Evolutionary conservation across 78 protist species (phyloP).

Genomic region (Dictyostelium purpureum): DNA sequence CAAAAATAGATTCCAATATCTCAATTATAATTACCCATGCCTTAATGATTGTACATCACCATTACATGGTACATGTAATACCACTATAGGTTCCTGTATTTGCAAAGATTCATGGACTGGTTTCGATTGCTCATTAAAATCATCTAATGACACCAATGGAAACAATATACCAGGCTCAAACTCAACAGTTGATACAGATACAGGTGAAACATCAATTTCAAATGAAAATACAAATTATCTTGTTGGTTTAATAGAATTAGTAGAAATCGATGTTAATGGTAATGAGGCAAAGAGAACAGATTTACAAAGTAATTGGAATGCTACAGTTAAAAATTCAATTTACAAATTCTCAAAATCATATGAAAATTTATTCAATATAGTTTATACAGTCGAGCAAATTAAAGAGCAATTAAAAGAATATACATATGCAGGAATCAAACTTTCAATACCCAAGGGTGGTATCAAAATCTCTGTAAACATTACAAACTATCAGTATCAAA

Average conservation of each 20-base stretch:
- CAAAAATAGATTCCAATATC: too few species aligned
- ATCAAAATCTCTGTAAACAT: neutral
- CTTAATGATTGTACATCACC: neutral
- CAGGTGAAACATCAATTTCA: too few species aligned
- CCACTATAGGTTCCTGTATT: neutral
- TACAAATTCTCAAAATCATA: neutral
- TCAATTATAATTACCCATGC: neutral
- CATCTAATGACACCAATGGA: too few species aligned
- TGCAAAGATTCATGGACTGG: neutral
- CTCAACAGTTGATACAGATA: too few species aligned
- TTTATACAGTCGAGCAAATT: neutral
- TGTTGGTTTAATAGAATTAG: too few species aligned
- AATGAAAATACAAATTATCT: too few species aligned
- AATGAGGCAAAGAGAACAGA: neutral
- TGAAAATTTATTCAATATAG: neutral
- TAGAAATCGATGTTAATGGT: too few species aligned
- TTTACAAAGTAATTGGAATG: neutral
- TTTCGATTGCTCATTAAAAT: neutral
- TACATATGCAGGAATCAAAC: conserved; percentile 10
- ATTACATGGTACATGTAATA: neutral
- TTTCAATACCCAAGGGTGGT: neutral
- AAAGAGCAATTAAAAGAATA: neutral
- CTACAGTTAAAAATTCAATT: neutral
- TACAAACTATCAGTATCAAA: neutral
- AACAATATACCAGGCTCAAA: too few species aligned